Evolutionary conservation across 2,329 filamentous ascomycete species (phyloP).

Genomic region (Didymellaceae sp.): DNA sequence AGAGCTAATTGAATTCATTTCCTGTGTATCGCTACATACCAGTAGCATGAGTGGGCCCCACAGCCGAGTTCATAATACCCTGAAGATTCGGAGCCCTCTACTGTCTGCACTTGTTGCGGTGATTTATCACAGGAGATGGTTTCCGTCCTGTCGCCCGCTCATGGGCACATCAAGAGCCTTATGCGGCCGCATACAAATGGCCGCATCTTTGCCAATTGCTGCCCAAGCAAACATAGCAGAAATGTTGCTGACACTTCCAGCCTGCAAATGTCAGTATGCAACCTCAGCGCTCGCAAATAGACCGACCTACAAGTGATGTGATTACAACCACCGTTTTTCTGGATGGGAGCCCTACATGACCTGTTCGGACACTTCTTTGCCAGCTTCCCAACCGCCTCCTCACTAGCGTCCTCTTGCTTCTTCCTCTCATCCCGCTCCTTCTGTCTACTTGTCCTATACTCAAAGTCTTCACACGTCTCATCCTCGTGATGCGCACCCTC

Average conservation of each 20-base stretch:
- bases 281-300: not conserved
- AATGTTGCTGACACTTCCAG: conserved; percentile 16
- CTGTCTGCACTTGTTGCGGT: too few species aligned
- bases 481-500: conserved; percentile 48
- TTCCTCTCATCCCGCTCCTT: conserved; percentile 30
- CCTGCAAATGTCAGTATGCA: conserved; percentile 25
- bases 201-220: not conserved
- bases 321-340: conserved; percentile 53
- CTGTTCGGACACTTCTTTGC: conserved; percentile 50
- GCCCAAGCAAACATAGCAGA: not conserved
- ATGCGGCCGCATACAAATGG: not conserved
- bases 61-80: too few species aligned
- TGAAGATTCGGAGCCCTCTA: too few species aligned
- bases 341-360: conserved; percentile 47
- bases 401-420: conserved; percentile 36
- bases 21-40: too few species aligned
- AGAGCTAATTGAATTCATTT: too few species aligned
- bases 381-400: conserved; percentile 36
- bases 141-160: too few species aligned
- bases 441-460: conserved; percentile 38
- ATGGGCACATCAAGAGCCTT: too few species aligned
- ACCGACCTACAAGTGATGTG: conserved; percentile 49
- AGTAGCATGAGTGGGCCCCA: too few species aligned
- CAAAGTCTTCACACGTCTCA: conserved; percentile 51
- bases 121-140: too few species aligned